Evolutionary conservation across 345 rosid genomes (phyloP), one percentile per base, ranked within the genome.

Genomic region (Euclidium syriacum): DNA sequence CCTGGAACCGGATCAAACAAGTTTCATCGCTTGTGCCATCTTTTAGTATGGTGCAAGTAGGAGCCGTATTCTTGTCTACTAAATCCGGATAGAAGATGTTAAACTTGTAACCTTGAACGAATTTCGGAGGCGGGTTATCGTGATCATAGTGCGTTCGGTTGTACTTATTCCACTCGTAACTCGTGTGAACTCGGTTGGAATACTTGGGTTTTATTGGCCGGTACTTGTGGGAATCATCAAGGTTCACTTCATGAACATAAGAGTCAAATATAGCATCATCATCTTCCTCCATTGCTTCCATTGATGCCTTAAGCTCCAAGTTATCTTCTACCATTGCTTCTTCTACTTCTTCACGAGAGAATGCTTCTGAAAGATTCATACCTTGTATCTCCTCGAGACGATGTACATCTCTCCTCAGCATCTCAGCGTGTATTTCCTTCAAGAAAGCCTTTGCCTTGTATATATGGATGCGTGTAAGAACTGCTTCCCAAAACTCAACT

Each of bases 81-180:
- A 92, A 85, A 57, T 92, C 97, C 0, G 95, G 98, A 40, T 92
- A 92, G 79, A 92, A 92, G 66, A 92, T 92, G 65, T 92, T 92
- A 32, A 92, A 92, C 64, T 92, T 92, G 59, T 89, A 89, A 10
- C 98, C 97, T 64, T 89, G 97, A 49, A 92, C 98, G 15, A 81
- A 79, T 75, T 92, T 89, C 2, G 98, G 98, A 42, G 98, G 98
- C 1, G 95, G 98, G 55, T 92, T 92, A 73, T 92, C 98, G 24
- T 92, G 98, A 73, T 92, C 95, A 7, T 89, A 92, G 52, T 89
- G 95, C 0, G 97, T 89, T 44, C 89, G 97, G 57, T 87, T 89
- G 68, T 92, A 92, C 53, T 92, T 92, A 80, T 86, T 92, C 96
- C 98, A 92, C 73, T 92, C 98, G 20, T 89, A 92, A 46, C 98